Evolutionary conservation across 768 basidiomycete genomes (phyloP).

Genomic region (Serendipita vermifera): DNA sequence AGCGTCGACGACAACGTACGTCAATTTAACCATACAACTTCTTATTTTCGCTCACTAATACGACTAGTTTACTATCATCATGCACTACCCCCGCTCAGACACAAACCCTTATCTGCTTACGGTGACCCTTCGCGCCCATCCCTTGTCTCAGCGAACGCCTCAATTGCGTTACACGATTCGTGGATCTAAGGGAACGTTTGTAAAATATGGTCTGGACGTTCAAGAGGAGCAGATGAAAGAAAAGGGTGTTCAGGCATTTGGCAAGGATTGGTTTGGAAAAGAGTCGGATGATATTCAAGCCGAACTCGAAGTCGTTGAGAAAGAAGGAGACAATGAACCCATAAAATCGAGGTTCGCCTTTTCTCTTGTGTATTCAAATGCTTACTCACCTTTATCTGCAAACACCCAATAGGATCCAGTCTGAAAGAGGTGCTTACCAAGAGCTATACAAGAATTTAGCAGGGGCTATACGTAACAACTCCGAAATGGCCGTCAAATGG

Average conservation of each 20-base stretch:
- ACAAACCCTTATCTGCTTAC: conserved; percentile 38
- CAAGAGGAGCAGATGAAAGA: conserved; percentile 67
- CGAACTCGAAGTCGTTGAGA: conserved; percentile 40
- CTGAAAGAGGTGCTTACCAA: conserved; percentile 43
- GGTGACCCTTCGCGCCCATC: conserved; percentile 53
- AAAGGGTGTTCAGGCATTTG: conserved; percentile 30
- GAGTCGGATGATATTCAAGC: conserved; percentile 57
- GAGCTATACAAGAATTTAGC: conserved; percentile 56
- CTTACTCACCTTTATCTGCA: conserved; percentile 18
- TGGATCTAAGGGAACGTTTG: conserved; percentile 56
- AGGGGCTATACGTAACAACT: conserved; percentile 42
- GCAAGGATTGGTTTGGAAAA: conserved; percentile 35
- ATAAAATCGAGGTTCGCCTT: no score
- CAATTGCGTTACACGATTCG: conserved; percentile 64
- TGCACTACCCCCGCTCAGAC: conserved; percentile 31
- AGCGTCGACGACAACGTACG: conserved; percentile 28
- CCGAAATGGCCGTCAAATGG: conserved; percentile 52
- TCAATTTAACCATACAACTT: no score
- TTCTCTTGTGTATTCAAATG: no score
- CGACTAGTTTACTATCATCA: conserved; percentile 37
- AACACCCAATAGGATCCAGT: conserved; percentile 19
- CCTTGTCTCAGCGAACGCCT: conserved; percentile 48
- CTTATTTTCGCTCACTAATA: no score
- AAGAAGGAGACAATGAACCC: conserved; percentile 29
- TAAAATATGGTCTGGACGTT: conserved; percentile 63